Conservation (phyloP, 768 basidiomycete genomes). For the Pleurotus cornucopiae region DNA sequence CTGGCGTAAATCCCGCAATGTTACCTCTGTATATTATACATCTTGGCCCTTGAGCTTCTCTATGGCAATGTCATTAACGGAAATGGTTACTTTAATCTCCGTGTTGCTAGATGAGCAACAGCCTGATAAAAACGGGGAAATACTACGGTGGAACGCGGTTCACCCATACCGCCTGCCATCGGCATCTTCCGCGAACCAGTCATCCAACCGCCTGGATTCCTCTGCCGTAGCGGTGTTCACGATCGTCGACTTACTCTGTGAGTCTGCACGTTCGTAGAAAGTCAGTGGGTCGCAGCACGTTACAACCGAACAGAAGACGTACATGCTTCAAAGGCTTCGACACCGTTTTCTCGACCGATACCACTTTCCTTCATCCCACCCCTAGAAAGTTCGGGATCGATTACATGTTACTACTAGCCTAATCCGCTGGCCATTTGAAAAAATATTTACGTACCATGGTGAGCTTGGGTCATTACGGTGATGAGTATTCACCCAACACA, state of each 20-base stretch:
- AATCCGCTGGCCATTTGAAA: not conserved
- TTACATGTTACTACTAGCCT: not conserved
- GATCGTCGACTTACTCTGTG: constrained; percentile 81
- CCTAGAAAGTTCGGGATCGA: constrained; percentile 33
- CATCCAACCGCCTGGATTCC: constrained; percentile 56
- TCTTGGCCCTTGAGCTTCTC: no score
- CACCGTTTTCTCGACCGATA: constrained; percentile 81
- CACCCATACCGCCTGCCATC: constrained; percentile 64
- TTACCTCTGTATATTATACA: not conserved
- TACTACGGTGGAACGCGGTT: constrained; percentile 12
- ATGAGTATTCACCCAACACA: constrained; percentile 88
- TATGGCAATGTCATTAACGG: no score
- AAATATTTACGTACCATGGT: constrained; percentile 56
- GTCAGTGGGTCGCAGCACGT: not conserved
- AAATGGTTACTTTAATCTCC: no score
- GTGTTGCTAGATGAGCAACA: no score
- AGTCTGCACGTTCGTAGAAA: constrained; percentile 41
- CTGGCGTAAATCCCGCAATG: not conserved
- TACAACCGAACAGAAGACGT: constrained; percentile 21
- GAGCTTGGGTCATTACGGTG: constrained; percentile 88
- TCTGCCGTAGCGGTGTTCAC: constrained; percentile 65
- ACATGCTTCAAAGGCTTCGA: constrained; percentile 81
- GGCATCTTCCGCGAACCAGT: constrained; percentile 70
- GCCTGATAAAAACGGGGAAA: no score
- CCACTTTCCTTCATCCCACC: constrained; percentile 91